Conservation (phyloP, 2,329 filamentous ascomycete species). For the Cordyceps farinosa region DNA sequence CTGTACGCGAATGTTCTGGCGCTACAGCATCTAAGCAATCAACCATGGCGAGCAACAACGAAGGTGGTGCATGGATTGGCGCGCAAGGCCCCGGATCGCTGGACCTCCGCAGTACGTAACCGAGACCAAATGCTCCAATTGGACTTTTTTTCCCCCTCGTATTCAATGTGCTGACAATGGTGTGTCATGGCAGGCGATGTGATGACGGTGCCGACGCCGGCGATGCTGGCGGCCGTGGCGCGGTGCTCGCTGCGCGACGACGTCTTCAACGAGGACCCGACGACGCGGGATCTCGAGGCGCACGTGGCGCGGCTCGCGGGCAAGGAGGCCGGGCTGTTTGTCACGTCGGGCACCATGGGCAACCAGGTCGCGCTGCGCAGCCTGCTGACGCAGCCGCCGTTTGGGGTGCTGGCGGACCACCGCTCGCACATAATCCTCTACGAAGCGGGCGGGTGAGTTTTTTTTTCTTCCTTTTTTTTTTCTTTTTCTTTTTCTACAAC, state of each 20-base stretch:
- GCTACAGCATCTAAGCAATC: not conserved
- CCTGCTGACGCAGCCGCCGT: conserved; percentile 74
- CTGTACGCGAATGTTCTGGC: not conserved
- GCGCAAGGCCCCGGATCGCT: conserved; percentile 36
- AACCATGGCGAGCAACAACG: not conserved
- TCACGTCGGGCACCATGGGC: conserved; percentile 90
- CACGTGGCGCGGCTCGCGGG: conserved; percentile 69
- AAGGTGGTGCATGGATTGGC: conserved; percentile 34
- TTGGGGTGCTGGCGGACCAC: conserved; percentile 74
- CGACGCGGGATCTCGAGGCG: conserved; percentile 71
- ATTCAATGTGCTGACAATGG: too few relatives aligned
- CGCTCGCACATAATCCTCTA: conserved; percentile 72
- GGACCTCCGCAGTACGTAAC: conserved; percentile 38
- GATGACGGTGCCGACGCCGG: conserved; percentile 69
- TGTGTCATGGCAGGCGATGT: conserved; percentile 41
- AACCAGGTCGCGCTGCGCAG: conserved; percentile 82
- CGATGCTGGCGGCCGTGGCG: conserved; percentile 78
- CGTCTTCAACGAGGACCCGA: conserved; percentile 75
- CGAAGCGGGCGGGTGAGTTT: conserved; percentile 56
- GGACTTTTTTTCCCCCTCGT: too few relatives aligned
- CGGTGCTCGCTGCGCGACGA: conserved; percentile 77
- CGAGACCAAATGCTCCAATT: too few relatives aligned
- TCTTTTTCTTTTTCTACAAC: not conserved
- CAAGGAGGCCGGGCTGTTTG: conserved; percentile 74
- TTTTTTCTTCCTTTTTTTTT: not conserved